These are phyloP conservation scores for Phytophthora chlamydospora DNA, from an alignment of 352 stramenopile genomes.

Conservation along the genomic window DNA sequence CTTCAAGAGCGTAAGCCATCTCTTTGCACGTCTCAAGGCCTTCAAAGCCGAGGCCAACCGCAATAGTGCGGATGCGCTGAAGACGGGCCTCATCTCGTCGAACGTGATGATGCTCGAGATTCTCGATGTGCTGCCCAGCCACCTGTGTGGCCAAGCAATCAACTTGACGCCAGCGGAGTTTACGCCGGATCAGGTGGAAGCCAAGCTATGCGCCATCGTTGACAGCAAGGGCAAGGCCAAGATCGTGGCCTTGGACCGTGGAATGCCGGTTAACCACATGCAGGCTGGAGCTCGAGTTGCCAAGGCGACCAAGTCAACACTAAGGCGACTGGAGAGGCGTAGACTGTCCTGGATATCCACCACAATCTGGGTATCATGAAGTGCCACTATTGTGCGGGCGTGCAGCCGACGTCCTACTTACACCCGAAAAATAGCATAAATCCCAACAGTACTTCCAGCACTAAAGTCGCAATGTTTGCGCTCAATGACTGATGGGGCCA, in stretches of 20 bases:
- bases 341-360: not conserved
- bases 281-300: not conserved
- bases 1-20: not conserved
- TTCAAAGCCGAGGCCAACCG: not conserved
- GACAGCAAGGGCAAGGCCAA: not conserved
- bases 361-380: conserved; percentile 1
- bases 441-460: no score
- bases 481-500: no score
- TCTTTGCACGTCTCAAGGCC: not conserved
- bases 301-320: no score
- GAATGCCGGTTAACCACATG: not conserved
- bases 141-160: not conserved
- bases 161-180: not conserved
- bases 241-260: not conserved
- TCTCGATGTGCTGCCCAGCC: not conserved
- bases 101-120: not conserved
- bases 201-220: not conserved
- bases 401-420: no score
- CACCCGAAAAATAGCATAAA: no score
- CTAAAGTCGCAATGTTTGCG: no score
- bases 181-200: not conserved
- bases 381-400: conserved; percentile 1
- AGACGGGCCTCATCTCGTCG: not conserved
- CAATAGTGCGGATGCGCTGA: not conserved
- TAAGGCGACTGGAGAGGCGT: no score